These are phyloP conservation scores for Heliocybe sulcata DNA, from an alignment of 1,284 basidiomycete genomes.

Conservation along the genomic window DNA sequence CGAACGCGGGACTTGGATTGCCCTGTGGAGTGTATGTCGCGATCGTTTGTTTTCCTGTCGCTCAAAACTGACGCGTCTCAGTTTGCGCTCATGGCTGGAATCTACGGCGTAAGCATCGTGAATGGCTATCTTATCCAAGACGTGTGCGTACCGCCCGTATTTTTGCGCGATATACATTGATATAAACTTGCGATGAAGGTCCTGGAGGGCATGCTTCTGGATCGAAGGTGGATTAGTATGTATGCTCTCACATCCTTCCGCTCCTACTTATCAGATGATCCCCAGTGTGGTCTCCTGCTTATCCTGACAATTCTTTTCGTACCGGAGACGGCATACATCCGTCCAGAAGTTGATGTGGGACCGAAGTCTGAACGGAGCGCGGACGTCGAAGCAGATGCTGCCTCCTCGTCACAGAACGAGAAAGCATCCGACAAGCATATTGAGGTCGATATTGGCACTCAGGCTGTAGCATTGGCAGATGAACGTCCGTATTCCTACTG, in stretches of 20 bases:
- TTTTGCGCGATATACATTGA: not conserved
- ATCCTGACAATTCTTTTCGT: constrained; percentile 11
- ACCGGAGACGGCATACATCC: constrained; percentile 11
- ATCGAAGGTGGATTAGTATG: constrained; percentile 10
- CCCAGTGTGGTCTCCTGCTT: constrained; percentile 9
- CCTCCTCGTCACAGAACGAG: not conserved
- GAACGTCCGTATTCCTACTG: constrained; percentile 6
- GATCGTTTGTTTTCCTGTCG: not conserved
- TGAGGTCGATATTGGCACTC: not conserved
- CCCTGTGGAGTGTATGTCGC: constrained; percentile 10
- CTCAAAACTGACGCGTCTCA: not conserved
- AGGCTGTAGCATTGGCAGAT: not conserved
- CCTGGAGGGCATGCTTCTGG: constrained; percentile 12
- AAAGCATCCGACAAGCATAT: not conserved
- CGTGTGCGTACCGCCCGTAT: constrained; percentile 6
- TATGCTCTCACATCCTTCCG: not conserved
- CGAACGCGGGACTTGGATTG: constrained; percentile 12
- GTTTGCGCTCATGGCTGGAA: constrained; percentile 12
- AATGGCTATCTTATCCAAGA: constrained; percentile 13
- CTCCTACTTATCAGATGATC: not conserved
- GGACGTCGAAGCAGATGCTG: not conserved
- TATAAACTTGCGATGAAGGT: constrained; percentile 2
- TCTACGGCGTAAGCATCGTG: constrained; percentile 11
- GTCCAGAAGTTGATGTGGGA: constrained; percentile 2
- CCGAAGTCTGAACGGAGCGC: not conserved